Conservation (phyloP, 75 land plant genomes). For the Cunninghamia lanceolata region DNA sequence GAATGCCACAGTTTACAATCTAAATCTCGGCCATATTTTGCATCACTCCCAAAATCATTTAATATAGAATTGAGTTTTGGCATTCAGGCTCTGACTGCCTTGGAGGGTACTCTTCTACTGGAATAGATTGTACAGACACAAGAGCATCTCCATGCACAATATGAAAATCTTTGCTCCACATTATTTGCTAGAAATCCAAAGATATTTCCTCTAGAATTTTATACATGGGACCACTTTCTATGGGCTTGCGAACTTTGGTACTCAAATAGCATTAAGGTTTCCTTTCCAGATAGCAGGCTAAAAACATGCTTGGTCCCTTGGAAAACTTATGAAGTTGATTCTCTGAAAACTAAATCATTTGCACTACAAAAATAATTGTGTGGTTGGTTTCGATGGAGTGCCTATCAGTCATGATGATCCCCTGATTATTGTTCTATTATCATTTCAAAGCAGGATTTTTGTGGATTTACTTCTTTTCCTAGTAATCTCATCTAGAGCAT, state of each 20-base stretch:
- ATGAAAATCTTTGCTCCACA: slow-evolving; percentile 32
- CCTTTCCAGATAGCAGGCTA: slow-evolving; percentile 64
- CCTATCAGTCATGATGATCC: no score
- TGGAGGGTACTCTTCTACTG: slow-evolving; percentile 68
- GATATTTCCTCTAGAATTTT: slow-evolving; percentile 38
- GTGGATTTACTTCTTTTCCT: no score
- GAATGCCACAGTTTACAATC: slow-evolving; percentile 52
- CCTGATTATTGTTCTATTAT: no score
- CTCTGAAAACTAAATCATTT: no score
- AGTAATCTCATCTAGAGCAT: no score
- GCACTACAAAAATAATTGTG: no score
- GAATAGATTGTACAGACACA: slow-evolving; percentile 73
- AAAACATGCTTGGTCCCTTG: slow-evolving; percentile 74
- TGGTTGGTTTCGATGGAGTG: no score
- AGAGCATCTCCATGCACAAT: slow-evolving; percentile 66
- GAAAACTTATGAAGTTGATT: no score
- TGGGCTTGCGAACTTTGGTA: slow-evolving; percentile 96
- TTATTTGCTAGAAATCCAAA: no score
- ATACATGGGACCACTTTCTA: slow-evolving; percentile 66
- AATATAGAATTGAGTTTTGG: slow-evolving; percentile 81
- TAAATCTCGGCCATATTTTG: slow-evolving; percentile 63
- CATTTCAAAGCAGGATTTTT: no score
- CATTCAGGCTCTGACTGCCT: slow-evolving; percentile 44
- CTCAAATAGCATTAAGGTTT: slow-evolving; percentile 71
- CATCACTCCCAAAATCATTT: slow-evolving; percentile 55